Base-by-base conservation (phyloP, 306 rosid genomes). In the Castanea mollissima region DNA sequence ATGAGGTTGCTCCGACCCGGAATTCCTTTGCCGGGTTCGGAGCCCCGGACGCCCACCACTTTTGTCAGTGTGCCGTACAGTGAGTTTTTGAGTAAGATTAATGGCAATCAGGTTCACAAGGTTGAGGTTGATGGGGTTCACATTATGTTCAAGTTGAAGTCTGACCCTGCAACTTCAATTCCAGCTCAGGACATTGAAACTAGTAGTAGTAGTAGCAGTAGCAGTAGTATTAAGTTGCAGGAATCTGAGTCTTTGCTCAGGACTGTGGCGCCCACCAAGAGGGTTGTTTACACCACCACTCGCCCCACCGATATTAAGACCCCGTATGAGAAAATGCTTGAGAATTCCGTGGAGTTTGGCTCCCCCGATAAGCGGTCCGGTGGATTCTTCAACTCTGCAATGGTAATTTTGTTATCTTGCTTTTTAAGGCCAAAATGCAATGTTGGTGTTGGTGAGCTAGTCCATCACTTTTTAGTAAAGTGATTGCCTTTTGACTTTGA, bases 51-150 rank as follows among this genome's bases (percentile, higher is more conserved):
- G n/a, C 89, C 89, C 5, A 88, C 94, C 1, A 78, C 94, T 49
- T 86, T 90, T 51, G 79, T 91, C 32, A 95, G 92, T 18, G 99
- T 95, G 6, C 94, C 99, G 20, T 95, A 95, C 46, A 95, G 98
- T 49, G 98, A 95, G 13, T 95, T 95, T 71, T 74, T 95, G 92
- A 90, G 94, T 64, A 95, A 88, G 81, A 85, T 95, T 6, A 93
- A 91, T 78, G 25, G 82, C 60, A 90, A 95, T 75, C 93, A 90
- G 80, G 98, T 95, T 29, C 97, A 89, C 79, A 95, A 95, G 83
- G 99, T 93, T 69, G 96, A 95, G 90, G 99, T 95, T 76, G 99
- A 95, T 82, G 98, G 97, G 68, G 93, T 95, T 46, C 97, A 90
- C 74, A 85, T 95, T 25, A 90, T 88, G 99, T 95, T 91, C 72